Base-by-base conservation (phyloP, 2,329 filamentous ascomycete species). In the Penicillium sp. region DNA sequence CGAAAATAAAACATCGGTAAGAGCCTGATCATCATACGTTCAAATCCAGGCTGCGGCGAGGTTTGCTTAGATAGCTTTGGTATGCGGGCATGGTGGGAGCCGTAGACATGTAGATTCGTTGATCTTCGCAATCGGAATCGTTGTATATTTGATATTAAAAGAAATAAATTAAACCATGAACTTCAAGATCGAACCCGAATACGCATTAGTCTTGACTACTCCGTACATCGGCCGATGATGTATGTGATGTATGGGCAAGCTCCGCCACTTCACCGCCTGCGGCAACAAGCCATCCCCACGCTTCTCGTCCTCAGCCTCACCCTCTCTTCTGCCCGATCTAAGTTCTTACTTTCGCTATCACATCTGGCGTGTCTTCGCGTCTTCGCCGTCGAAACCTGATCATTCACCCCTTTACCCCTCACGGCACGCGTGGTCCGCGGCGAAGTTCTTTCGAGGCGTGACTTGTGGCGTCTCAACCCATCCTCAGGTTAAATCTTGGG, bases 181-280 rank as follows among this genome's bases (percentile, higher is more conserved):
- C 18, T 18, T 18, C 18, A 18, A 18, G 18, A 18, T 18, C 18
- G 2, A 18, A 18, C 18, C 18, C 18, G 18, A 18, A 18, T 18
- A 18, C 18, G 18, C 18, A 18, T 18, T 18, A 18, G 18, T 18
- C 18, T 18, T 18, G 18, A 18, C 18, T 18, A 18, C 2, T 18
- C 18, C 18, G 18, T 18, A 18, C 18, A 18, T 18, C 18, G 18
- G 18, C 31, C 45, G 51, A 57, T 57, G 54, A 57, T 54, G 54
- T 57, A 41, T 48, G 39, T 44, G 43, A 18, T 18, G 18, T 18
- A 18, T 18, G 18, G 18, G 18, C 18, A 18, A 50, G 50, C 57
- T 50, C 54, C 57, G 46, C 43, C 53, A 45, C 21, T 48, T 62
- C 50, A 67, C 65, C 65, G 65, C 65, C 61, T 64, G 45, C 64